Base-by-base conservation (phyloP, 345 rosid genomes). In the Clausena lansium region DNA sequence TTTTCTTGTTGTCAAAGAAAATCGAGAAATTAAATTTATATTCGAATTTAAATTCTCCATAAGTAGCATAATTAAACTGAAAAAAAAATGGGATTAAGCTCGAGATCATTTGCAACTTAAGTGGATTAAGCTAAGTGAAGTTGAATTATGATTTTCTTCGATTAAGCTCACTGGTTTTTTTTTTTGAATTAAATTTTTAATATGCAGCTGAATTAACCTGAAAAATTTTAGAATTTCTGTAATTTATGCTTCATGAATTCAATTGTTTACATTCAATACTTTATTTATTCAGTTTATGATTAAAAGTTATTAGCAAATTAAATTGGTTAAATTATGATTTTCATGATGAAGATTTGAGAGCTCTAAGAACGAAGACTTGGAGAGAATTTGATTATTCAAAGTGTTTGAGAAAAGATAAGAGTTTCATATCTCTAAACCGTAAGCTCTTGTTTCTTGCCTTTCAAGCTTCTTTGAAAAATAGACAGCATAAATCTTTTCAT, bases 301-400 rank as follows among this genome's bases (percentile, higher is more conserved):
- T 5, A 67, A 8, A 22, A 22, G 36, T 17, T 60, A 4, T 60
- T 28, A 60, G 64, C 33, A 25, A 41, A 30, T 20, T 63, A 32
- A 63, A 63, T 15, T 8, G 71, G 13, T 39, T 68, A 6, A 11
- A 38, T 45, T n/a, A 19, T 20, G 68, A 28, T 65, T 71, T 28
- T 75, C 39, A 66, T 67, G 69, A 77, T 71, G 80, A 83, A 77
- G 75, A 67, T 57, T 74, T 71, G 71, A 70, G 15, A 71, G 80
- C 71, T 75, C 76, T 62, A 62, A 27, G 9, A 58, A 2, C 2
- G 74, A 72, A 47, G 72, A 58, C 47, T 52, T 36, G 6, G 41
- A 60, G 36, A 70, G 82, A 78, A 67, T 59, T 66, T 38, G 41
- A 75, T 60, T 65, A 39, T 54, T 69, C 67, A n/a, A 57, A 64